A percentile compares a stretch with the other conserved stretches of the same genome.
These are phyloP conservation scores for Aspergillus pseudonomiae DNA, from an alignment of 2,329 filamentous ascomycete genomes.

Conservation along the genomic window DNA sequence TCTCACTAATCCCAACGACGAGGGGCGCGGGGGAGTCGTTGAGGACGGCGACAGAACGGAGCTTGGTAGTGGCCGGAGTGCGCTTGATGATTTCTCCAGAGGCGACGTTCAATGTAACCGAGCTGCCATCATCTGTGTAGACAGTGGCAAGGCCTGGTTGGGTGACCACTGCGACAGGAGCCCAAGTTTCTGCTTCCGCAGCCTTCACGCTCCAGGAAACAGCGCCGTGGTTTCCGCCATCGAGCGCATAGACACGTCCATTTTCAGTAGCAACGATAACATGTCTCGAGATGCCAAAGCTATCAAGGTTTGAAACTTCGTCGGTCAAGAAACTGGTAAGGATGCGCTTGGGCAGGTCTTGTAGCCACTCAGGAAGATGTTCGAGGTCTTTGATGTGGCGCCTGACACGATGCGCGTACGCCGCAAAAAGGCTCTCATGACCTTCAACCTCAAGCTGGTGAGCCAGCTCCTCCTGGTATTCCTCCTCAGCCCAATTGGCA, in stretches of 20 bases:
- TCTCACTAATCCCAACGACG: conserved; percentile 37
- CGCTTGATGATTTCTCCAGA: conserved; percentile 46
- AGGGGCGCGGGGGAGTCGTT: conserved; percentile 26
- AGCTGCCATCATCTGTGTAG: conserved; percentile 64
- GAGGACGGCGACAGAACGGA: conserved; percentile 38
- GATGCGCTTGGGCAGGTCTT: conserved; percentile 69
- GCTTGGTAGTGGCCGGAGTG: conserved; percentile 26
- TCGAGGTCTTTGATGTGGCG: conserved; percentile 80
- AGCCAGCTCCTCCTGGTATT: conserved; percentile 72
- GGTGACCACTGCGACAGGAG: conserved; percentile 68
- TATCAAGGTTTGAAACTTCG: conserved; percentile 57
- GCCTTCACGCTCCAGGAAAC: conserved; percentile 76
- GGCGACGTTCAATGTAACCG: conserved; percentile 54
- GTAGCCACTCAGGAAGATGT: conserved; percentile 70
- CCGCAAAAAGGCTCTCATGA: conserved; percentile 74
- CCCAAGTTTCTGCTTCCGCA: conserved; percentile 63
- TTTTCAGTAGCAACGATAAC: conserved; percentile 77
- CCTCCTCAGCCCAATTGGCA: conserved; percentile 78
- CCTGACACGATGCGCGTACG: conserved; percentile 85
- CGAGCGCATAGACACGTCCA: conserved; percentile 78
- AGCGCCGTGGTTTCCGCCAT: conserved; percentile 72
- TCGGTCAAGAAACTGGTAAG: conserved; percentile 62
- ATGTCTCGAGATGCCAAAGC: conserved; percentile 87
- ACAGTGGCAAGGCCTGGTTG: conserved; percentile 63
- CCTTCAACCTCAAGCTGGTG: conserved; percentile 84